Conservation (phyloP, 2,329 filamentous ascomycete genomes). For the Aspergillus piperis region DNA sequence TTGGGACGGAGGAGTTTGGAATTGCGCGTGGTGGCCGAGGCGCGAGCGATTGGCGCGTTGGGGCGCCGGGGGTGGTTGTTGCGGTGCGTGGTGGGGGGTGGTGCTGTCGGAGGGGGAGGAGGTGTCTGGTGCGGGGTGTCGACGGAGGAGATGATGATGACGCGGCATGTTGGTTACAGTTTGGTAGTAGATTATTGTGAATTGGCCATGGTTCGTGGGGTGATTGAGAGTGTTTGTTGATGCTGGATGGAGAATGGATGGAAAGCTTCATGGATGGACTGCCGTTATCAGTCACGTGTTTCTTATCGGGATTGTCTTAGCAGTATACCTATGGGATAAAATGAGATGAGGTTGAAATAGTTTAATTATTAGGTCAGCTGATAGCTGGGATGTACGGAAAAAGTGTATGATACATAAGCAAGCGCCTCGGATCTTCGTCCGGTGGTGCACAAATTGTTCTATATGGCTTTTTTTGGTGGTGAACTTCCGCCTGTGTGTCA, state of each 20-base stretch:
- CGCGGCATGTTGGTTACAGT: conserved; percentile 23
- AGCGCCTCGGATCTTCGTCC: not conserved
- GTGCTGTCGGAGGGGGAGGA: conserved; percentile 3
- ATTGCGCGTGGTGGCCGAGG: conserved; percentile 27
- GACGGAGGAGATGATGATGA: conserved; percentile 17
- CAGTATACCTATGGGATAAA: not conserved
- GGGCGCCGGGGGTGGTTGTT: conserved; percentile 11
- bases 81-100: not conserved
- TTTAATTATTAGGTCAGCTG: not conserved
- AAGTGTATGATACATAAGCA: not conserved
- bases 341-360: not conserved
- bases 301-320: not conserved
- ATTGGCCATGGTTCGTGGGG: not conserved
- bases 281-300: conserved; percentile 5
- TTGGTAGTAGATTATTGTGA: not conserved
- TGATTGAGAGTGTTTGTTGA: not conserved
- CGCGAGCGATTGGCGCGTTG: conserved; percentile 15
- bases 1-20: conserved; percentile 35
- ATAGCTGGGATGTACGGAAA: not conserved
- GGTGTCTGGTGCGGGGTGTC: conserved; percentile 8
- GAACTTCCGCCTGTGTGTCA: not conserved
- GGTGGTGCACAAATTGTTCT: not conserved
- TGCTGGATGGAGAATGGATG: not conserved
- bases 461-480: not conserved
- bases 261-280: not conserved